phyloP scores from a whole-genome alignment of 805 yeast species.

The Ogataea pilisensis region DNA sequence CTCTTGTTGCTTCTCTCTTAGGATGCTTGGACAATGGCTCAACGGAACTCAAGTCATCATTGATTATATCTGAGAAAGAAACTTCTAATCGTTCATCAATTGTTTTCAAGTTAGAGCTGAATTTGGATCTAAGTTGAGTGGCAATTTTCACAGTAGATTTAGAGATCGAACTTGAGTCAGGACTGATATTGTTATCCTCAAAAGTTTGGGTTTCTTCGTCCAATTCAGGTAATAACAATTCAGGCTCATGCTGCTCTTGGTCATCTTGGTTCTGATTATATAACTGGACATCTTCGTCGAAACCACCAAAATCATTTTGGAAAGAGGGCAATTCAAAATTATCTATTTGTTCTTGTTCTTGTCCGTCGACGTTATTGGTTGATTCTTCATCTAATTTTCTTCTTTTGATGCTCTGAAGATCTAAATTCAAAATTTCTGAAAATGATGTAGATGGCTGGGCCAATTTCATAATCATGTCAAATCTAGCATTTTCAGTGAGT shows the following conservation, averaged over 20 bases:
- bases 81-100: slow-evolving; percentile 18
- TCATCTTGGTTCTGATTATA: slow-evolving; percentile 8
- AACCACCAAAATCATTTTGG: slow-evolving; percentile 21
- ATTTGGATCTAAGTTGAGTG: slow-evolving; percentile 35
- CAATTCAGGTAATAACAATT: slow-evolving; percentile 17
- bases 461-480: slow-evolving; percentile 5
- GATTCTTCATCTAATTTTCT: slow-evolving; percentile 10
- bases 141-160: slow-evolving; percentile 55
- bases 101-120: slow-evolving; percentile 14
- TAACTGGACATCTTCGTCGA: slow-evolving; percentile 9
- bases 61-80: slow-evolving; percentile 38
- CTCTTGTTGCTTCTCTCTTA: slow-evolving; percentile 59
- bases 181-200: slow-evolving; percentile 15
- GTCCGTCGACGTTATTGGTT: neutral
- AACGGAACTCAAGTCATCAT: slow-evolving; percentile 31
- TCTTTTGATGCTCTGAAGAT: slow-evolving; percentile 10
- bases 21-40: slow-evolving; percentile 36
- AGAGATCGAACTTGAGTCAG: slow-evolving; percentile 31
- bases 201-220: slow-evolving; percentile 21
- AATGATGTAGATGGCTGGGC: slow-evolving; percentile 9
- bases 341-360: slow-evolving; percentile 14
- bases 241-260: slow-evolving; percentile 6
- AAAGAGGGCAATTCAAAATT: slow-evolving; percentile 11
- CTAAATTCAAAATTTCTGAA: slow-evolving; percentile 10
- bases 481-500: slow-evolving; percentile 1